Percentiles rank a stretch among this genome's conserved stretches.
Evolutionary conservation across 1,139 yeast genomes (phyloP).

Genomic region (Kodamaea fungicola): DNA sequence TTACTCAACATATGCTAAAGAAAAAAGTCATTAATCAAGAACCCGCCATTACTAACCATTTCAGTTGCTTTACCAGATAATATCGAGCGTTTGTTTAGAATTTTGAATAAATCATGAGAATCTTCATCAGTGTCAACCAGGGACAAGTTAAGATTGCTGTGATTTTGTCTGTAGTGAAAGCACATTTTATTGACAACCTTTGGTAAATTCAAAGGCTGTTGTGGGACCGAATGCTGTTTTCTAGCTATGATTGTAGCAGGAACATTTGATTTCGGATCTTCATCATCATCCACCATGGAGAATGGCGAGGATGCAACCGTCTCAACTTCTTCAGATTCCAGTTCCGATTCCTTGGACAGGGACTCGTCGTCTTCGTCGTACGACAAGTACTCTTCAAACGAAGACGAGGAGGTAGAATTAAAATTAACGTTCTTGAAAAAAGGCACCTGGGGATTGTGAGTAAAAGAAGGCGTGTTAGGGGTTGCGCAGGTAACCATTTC

Average conservation of each 20-base stretch:
- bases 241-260: conserved; percentile 6
- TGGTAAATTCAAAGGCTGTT: conserved; percentile 3
- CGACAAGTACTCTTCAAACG: conserved; percentile 38
- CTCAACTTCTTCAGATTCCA: conserved; percentile 1
- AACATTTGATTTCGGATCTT: conserved; percentile 9
- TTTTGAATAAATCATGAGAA: conserved; percentile 25
- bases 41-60: conserved; percentile 51
- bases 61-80: conserved; percentile 52
- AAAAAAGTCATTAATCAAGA: conserved; percentile 47
- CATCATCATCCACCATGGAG: conserved; percentile 7
- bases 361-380: conserved; percentile 12
- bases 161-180: conserved; percentile 41
- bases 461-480: conserved; percentile 8
- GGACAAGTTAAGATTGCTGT: conserved; percentile 41
- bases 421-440: conserved; percentile 42
- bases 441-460: conserved; percentile 24
- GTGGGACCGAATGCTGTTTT: conserved; percentile 1
- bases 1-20: conserved; percentile 17
- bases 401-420: conserved; percentile 27
- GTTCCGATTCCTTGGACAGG: conserved; percentile 3
- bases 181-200: conserved; percentile 26
- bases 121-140: conserved; percentile 6
- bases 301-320: conserved; percentile 5
- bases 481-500: conserved; percentile 5
- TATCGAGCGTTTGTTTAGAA: conserved; percentile 44